Base-by-base conservation (phyloP, 1,284 basidiomycete species). In the Sanghuangporus weigelae region DNA sequence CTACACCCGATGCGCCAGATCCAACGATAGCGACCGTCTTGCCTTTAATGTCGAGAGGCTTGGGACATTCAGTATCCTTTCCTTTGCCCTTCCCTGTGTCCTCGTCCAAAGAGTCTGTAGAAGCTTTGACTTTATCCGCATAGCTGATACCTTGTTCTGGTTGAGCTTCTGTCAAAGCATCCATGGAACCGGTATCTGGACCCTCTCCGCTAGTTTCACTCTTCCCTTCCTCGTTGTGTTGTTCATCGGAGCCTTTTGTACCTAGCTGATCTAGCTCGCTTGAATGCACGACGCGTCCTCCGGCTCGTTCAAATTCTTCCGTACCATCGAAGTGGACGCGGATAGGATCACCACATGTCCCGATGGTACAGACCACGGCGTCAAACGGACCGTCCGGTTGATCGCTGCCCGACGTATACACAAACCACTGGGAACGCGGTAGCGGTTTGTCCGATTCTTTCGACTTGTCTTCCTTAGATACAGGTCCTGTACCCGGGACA, bases 1-100 rank as follows among this genome's bases (percentile, higher is more conserved):
- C 85, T 16, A 87, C 81, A 7, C 82, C 85, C 56, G 80, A 83
- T 0, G 86, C 85, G 0, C 85, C 85, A 46, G 81, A 81, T 0
- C 85, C 86, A 26, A 88, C 75, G 2, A 85, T 77, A 11, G 81
- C 75, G 2, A 84, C 74, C 16, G 75, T 78, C 73, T 84, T 85
- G 0, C 78, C 83, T 7, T 74, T 70, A 16, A 72, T 73, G 57
- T 76, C 73, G 6, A 71, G 70, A 16, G 71, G 70, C 66, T 82
- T 80, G 10, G 87, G 78, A 67, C 84, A 73, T 0, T 80, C 82
- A 0, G 84, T 85, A 69, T 87, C 85, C 1, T 84, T 68, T n/a
- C 86, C 73, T 16, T 76, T 72, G 16, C 81, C 80, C 50, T 71
- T 69, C 69, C 78, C 82, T 7, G 69, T 64, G 12, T 63, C 59